These are phyloP conservation scores for Thyridium curvatum DNA, from an alignment of 2,329 filamentous ascomycete genomes.

Conservation along the genomic window DNA sequence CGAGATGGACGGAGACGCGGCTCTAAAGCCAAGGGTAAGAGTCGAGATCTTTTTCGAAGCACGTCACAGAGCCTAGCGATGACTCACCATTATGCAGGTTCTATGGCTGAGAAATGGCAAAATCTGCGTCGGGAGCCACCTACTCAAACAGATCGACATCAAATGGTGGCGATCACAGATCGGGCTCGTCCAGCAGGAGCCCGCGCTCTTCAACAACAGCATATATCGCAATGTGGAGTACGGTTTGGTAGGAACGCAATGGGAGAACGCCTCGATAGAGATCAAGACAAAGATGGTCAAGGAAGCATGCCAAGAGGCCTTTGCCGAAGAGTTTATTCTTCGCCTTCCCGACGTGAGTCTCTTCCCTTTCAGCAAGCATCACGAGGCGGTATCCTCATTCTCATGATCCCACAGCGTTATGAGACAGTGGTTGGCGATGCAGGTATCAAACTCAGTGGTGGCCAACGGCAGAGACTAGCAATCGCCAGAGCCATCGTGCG, in stretches of 20 bases:
- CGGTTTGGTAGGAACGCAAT: constrained; percentile 37
- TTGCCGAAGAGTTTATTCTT: constrained; percentile 63
- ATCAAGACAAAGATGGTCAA: constrained; percentile 49
- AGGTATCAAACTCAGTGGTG: constrained; percentile 69
- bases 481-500: constrained; percentile 28
- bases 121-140: constrained; percentile 14
- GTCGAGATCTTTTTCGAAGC: too few species aligned
- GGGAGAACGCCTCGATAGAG: constrained; percentile 27
- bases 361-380: too few species aligned
- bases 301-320: constrained; percentile 60
- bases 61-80: not conserved
- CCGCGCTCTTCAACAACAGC: constrained; percentile 34
- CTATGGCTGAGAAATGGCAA: constrained; percentile 15
- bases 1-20: constrained; percentile 41
- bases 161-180: constrained; percentile 50
- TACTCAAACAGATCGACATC: constrained; percentile 45
- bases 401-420: constrained; percentile 63
- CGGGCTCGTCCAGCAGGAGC: constrained; percentile 33
- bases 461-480: constrained; percentile 76
- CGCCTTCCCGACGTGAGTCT: constrained; percentile 47
- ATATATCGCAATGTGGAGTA: constrained; percentile 49
- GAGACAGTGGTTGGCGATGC: constrained; percentile 69
- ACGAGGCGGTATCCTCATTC: too few species aligned
- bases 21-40: constrained; percentile 12
- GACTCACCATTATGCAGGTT: constrained; percentile 7